Evolutionary conservation across 1,139 yeast species (phyloP), one percentile per base, ranked within the genome.

Genomic region (Saccharomyces hybrid): DNA sequence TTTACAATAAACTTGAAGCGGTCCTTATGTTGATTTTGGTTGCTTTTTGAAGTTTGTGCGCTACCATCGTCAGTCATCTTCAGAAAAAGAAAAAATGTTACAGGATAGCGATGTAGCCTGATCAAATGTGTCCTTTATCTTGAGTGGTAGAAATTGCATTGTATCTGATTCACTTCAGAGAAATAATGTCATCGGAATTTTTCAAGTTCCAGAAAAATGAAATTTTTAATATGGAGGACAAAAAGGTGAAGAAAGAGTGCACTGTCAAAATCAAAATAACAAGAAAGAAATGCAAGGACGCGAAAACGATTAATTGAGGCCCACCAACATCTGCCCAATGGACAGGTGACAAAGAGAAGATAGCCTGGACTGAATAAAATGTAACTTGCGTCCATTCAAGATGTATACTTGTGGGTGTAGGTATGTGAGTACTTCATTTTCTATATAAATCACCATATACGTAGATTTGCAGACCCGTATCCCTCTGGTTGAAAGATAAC

Each of bases 401-500:
- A 32, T 32, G 38, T 32, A 5, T 32, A 27, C n/a, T 32, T 32
- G 38, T 32, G 99, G 99, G 11, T 93, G 99, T 73, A 13, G 32
- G 11, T 9, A 5, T 16, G 11, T 38, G 44, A 3, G n/a, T 5
- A 8, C 2, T 14, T 7, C 44, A 38, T 19, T 38, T 16, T 38
- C 25, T 9, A 2, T 19, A 9, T 6, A 38, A 8, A 38, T 38
- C 44, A 38, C 44, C 25, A 38, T 38, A 38, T 9, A 38, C 44
- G 44, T 38, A 38, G 25, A 19, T n/a, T 38, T 6, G 23, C 9
- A 16, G 3, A 6, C 44, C 26, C 44, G 25, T 16, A 16, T 2
- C 44, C 9, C 13, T 38, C 44, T 38, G 9, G 5, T 38, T 38
- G n/a, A 38, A 38, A 38, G 44, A 38, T 38, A 38, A 38, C 44